These are phyloP conservation scores for Penicillium brasilianum DNA, from an alignment of 2,329 filamentous ascomycete genomes.

Conservation along the genomic window DNA sequence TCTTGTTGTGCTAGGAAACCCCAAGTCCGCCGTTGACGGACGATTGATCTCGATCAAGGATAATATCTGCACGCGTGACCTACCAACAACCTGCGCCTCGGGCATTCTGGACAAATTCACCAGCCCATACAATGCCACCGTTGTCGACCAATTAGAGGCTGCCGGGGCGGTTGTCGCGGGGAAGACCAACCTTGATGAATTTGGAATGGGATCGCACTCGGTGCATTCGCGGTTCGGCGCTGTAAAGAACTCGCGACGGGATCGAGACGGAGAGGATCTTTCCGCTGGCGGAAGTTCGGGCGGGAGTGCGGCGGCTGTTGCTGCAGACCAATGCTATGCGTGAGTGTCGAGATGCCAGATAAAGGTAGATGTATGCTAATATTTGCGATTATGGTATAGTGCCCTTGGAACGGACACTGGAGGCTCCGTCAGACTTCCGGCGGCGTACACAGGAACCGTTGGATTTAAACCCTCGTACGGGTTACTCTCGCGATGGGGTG, in stretches of 20 bases:
- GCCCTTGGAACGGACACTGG: constrained; percentile 94
- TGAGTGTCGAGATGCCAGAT: constrained; percentile 40
- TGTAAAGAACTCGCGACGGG: constrained; percentile 60
- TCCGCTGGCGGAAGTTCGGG: constrained; percentile 91
- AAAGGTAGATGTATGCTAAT: constrained; percentile 6
- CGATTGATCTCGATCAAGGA: constrained; percentile 71
- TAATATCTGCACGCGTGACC: constrained; percentile 70
- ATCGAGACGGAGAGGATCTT: constrained; percentile 46
- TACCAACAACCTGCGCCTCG: constrained; percentile 85
- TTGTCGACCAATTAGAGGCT: constrained; percentile 69
- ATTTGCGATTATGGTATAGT: constrained; percentile 37
- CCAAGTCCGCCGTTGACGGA: constrained; percentile 49
- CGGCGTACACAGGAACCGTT: constrained; percentile 80
- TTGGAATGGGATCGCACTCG: constrained; percentile 90
- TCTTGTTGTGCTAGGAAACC: constrained; percentile 31
- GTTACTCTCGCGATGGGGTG: constrained; percentile 80
- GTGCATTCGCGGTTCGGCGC: constrained; percentile 69
- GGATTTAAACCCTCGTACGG: constrained; percentile 95
- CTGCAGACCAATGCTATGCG: constrained; percentile 64
- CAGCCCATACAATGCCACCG: constrained; percentile 82
- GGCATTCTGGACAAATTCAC: constrained; percentile 70
- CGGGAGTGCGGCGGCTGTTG: constrained; percentile 86
- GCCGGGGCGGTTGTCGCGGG: constrained; percentile 69
- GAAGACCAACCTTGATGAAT: constrained; percentile 95
- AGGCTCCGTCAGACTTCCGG: constrained; percentile 83